These are phyloP conservation scores for Curvularia sp. DNA, from an alignment of 2,329 filamentous ascomycete species.

Conservation along the genomic window DNA sequence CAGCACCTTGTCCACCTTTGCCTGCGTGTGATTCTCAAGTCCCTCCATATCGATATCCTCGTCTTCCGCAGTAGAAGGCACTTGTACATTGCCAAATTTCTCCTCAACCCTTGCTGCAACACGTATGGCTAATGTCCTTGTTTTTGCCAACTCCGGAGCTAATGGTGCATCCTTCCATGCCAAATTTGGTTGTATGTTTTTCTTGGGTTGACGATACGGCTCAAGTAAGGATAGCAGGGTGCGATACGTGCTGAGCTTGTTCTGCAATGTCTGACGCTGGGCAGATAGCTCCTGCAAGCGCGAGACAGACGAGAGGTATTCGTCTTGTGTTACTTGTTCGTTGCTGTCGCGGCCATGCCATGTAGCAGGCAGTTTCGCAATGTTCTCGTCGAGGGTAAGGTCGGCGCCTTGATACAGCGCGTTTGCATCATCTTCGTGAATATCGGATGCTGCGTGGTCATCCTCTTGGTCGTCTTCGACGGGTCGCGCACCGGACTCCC, in stretches of 20 bases:
- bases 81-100: slow-evolving; percentile 38
- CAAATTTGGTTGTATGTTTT: slow-evolving; percentile 68
- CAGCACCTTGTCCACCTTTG: slow-evolving; percentile 38
- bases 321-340: slow-evolving; percentile 34
- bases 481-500: slow-evolving; percentile 54
- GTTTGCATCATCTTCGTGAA: slow-evolving; percentile 50
- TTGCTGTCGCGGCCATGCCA: slow-evolving; percentile 18
- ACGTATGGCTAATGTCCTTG: slow-evolving; percentile 62
- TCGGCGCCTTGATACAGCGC: slow-evolving; percentile 42
- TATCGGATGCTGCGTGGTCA: slow-evolving; percentile 39
- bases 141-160: slow-evolving; percentile 70
- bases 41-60: slow-evolving; percentile 31
- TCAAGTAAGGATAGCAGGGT: slow-evolving; percentile 59
- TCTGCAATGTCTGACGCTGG: slow-evolving; percentile 57
- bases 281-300: slow-evolving; percentile 58
- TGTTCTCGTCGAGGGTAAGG: slow-evolving; percentile 44
- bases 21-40: slow-evolving; percentile 25
- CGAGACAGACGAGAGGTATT: slow-evolving; percentile 50
- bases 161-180: slow-evolving; percentile 70
- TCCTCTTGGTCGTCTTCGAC: slow-evolving; percentile 29
- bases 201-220: slow-evolving; percentile 59
- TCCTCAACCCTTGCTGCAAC: slow-evolving; percentile 47
- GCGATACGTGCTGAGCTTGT: slow-evolving; percentile 57
- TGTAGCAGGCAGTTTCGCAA: slow-evolving; percentile 42
- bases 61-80: slow-evolving; percentile 37